Evolutionary conservation across 441 rosid genomes (phyloP).

Genomic region (Biscutella laevigata): DNA sequence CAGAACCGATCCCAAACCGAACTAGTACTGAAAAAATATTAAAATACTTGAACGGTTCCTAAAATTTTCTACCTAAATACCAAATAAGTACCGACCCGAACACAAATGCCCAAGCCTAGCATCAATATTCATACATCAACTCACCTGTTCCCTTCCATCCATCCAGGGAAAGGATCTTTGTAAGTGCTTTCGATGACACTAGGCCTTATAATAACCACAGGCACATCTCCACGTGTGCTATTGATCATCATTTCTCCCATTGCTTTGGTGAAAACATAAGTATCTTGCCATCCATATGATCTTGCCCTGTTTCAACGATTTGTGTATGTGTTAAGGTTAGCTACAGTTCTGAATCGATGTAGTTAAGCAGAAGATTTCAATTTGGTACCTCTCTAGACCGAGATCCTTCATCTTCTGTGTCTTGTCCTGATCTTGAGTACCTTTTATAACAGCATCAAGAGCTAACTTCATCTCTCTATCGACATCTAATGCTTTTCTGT

Average conservation of each 20-base stretch:
- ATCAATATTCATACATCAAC: no score
- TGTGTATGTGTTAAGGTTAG: neutral
- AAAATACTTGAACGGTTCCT: no score
- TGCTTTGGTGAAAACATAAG: constrained; percentile 91
- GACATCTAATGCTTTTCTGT: constrained; percentile 39
- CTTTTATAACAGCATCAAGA: constrained; percentile 30
- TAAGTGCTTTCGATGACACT: constrained; percentile 85
- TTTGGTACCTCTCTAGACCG: constrained; percentile 63
- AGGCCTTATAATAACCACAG: constrained; percentile 71
- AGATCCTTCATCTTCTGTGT: constrained; percentile 65
- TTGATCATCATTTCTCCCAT: constrained; percentile 95
- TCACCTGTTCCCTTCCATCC: constrained; percentile 97
- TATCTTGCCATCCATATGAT: constrained; percentile 87
- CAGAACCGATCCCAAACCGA: no score
- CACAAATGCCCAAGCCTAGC: no score
- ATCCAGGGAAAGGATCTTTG: constrained; percentile 88
- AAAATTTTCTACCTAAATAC: no score
- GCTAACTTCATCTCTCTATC: constrained; percentile 56
- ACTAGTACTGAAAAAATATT: no score
- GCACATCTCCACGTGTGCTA: constrained; percentile 61
- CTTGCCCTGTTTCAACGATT: constrained; percentile 50
- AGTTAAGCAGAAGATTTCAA: neutral
- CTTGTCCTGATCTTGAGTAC: constrained; percentile 29
- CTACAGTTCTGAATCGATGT: no score
- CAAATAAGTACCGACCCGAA: no score